Conservation (phyloP, 371 early-diverging fungal species). For the Circinella minor region DNA sequence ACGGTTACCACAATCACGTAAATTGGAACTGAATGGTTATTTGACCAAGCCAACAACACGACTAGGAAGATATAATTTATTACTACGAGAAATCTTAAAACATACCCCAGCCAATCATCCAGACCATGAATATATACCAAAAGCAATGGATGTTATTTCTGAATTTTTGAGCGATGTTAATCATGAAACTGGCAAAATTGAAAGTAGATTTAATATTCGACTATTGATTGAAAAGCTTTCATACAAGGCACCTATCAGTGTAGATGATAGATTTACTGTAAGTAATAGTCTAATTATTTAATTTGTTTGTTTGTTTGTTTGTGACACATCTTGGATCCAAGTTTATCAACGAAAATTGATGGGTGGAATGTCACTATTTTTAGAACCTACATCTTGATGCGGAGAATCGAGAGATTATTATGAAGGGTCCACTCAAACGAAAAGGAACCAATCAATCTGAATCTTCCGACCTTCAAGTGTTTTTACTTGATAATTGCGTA, state of each 20-base stretch:
- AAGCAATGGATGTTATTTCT: slow-evolving; percentile 68
- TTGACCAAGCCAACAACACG: slow-evolving; percentile 87
- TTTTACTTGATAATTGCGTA: slow-evolving; percentile 87
- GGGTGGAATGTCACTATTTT: not conserved
- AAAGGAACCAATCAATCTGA: slow-evolving; percentile 69
- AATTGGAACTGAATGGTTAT: slow-evolving; percentile 82
- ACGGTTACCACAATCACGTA: slow-evolving; percentile 78
- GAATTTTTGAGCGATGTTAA: slow-evolving; percentile 79
- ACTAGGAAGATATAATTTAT: slow-evolving; percentile 86
- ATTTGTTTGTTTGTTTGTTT: too few relatives aligned
- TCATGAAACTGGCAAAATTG: slow-evolving; percentile 82
- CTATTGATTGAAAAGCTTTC: slow-evolving; percentile 32
- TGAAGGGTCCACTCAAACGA: slow-evolving; percentile 80
- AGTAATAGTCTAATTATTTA: not conserved
- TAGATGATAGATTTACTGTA: slow-evolving; percentile 14
- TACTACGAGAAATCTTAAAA: slow-evolving; percentile 86
- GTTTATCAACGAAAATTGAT: not conserved
- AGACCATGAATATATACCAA: slow-evolving; percentile 67
- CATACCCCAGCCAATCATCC: slow-evolving; percentile 83
- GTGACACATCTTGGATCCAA: not conserved
- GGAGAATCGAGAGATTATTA: slow-evolving; percentile 70
- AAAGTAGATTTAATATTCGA: slow-evolving; percentile 74
- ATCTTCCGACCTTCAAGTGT: slow-evolving; percentile 71
- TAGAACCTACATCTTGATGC: slow-evolving; percentile 31
- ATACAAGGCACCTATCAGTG: slow-evolving; percentile 25